Conservation (phyloP, 345 rosid genomes). For the Geranium brycei region DNA sequence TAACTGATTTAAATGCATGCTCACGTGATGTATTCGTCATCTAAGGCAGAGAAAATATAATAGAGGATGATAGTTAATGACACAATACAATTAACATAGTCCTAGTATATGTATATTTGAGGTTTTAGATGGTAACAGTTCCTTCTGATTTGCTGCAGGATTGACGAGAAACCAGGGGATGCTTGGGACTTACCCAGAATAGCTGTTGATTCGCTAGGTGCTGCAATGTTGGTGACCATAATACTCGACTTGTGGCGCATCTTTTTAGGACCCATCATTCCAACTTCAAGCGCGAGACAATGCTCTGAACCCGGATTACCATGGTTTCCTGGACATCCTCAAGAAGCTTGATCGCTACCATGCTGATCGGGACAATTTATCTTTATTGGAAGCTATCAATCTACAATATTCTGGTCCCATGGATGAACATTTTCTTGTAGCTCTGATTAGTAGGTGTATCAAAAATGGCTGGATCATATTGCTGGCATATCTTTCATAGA, state of each 20-base stretch:
- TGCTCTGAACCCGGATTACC: constrained; percentile 67
- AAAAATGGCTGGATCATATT: too few relatives aligned
- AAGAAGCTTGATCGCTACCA: constrained; percentile 11
- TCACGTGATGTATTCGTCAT: too few relatives aligned
- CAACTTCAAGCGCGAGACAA: constrained; percentile 33
- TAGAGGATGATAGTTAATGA: not conserved
- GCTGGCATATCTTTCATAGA: too few relatives aligned
- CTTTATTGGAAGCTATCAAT: not conserved
- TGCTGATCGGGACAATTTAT: not conserved
- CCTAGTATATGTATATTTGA: not conserved
- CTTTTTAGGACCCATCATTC: constrained; percentile 81
- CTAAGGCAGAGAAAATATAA: too few relatives aligned
- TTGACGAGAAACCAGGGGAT: constrained; percentile 78
- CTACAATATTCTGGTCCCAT: not conserved
- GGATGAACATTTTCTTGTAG: too few relatives aligned
- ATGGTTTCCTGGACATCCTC: constrained; percentile 50
- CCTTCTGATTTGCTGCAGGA: constrained; percentile 28
- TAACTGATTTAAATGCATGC: too few relatives aligned
- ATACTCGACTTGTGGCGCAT: constrained; percentile 92
- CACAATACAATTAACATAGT: not conserved
- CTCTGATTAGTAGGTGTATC: too few relatives aligned
- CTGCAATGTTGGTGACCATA: constrained; percentile 93
- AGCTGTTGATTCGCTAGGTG: constrained; percentile 83
- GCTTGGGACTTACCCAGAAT: constrained; percentile 75
- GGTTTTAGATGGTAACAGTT: not conserved